These are phyloP conservation scores for Coniochaeta sp. DNA, from an alignment of 2,329 filamentous ascomycete species.

Conservation along the genomic window DNA sequence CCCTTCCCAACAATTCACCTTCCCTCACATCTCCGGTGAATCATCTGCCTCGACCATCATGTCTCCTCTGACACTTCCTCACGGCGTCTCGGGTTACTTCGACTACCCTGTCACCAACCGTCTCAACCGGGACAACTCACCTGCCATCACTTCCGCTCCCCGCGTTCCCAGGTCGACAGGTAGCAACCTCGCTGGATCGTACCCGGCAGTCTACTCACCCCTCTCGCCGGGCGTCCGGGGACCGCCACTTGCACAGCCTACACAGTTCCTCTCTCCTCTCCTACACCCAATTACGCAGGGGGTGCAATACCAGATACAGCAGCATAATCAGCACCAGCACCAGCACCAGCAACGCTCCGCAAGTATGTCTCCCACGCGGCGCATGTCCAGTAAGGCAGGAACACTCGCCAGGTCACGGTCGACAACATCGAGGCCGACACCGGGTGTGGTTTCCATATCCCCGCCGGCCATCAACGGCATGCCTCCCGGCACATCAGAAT, in stretches of 20 bases:
- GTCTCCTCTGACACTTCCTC: constrained; percentile 31
- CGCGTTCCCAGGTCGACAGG: not conserved
- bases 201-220: constrained; percentile 12
- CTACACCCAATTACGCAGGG: constrained; percentile 14
- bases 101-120: constrained; percentile 15
- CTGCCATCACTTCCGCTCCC: not conserved
- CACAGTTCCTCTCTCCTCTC: constrained; percentile 18
- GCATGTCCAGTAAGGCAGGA: not conserved
- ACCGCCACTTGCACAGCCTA: constrained; percentile 10
- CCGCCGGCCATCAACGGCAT: not conserved
- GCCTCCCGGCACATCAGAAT: not conserved
- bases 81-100: constrained; percentile 28
- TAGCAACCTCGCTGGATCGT: not conserved
- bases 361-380: constrained; percentile 22
- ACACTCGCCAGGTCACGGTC: not conserved
- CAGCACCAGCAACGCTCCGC: constrained; percentile 16
- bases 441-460: not conserved
- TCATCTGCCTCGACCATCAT: constrained; percentile 25
- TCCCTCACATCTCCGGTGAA: constrained; percentile 17
- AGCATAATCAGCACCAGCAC: constrained; percentile 14
- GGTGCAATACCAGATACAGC: constrained; percentile 14
- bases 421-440: not conserved
- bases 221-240: constrained; percentile 15
- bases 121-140: not conserved
- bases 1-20: constrained; percentile 14